Base-by-base conservation (phyloP, 805 yeast genomes). In the Yarrowia deformans region DNA sequence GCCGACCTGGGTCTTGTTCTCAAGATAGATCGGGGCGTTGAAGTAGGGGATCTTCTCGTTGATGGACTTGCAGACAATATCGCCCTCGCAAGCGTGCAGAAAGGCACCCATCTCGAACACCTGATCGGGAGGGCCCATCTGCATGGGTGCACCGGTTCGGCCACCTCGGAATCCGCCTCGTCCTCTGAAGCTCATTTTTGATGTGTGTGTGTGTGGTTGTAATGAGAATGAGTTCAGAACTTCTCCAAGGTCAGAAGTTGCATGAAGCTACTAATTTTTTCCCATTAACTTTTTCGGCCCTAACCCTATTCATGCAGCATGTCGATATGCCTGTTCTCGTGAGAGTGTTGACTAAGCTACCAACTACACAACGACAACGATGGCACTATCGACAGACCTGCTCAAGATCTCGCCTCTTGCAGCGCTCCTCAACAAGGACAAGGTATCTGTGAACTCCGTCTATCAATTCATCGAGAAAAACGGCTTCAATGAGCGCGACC, bases 11-110 rank as follows among this genome's bases (percentile, higher is more conserved):
- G 97, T 90, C 79, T 95, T 95, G 85, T 95, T 94, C 79, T 95
- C 98, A 74, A 95, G 85, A 80, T 90, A 95, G 75, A 95, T 93
- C 78, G 99, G 99, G 35, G 99, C 99, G 82, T 95, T 95, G 86
- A 95, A 95, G 80, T 94, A 95, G 76, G 99, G 99, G 74, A 95
- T 84, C 83, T 94, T 94, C 70, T 92, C 88, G 79, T 95, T 95
- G 76, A 91, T 90, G 61, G 98, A 93, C 77, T 93, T 91, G 83
- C 98, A 95, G 69, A 95, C 97, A 77, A 95, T 90, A 77, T 95
- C 99, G 70, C 97, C 97, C 81, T 95, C 99, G 80, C 97, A 93
- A 14, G 95, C 85, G 78, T 93, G 97, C 78, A 91, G 74, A 78
- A 93, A 95, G 32, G 91, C 79, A 71, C 99, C 99, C 96, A 95